A percentile compares a stretch with the other conserved stretches of the same genome.
phyloP scores from a whole-genome alignment of 495 filamentous ascomycete species.

The Copromyces sp. region DNA sequence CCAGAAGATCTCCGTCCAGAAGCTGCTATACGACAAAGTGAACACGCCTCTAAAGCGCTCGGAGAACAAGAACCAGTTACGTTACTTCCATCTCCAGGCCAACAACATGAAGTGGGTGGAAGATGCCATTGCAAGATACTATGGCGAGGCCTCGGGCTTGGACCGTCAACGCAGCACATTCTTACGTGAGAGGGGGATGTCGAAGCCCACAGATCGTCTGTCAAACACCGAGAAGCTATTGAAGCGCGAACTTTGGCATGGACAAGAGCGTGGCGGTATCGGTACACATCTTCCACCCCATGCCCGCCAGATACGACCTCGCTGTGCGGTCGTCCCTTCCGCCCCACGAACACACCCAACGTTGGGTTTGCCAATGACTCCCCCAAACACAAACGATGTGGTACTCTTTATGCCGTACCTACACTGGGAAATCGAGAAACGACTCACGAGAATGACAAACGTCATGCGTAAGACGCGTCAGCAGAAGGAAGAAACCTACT shows the following conservation, averaged over 20 bases:
- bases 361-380: background rate
- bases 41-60: conserved; percentile 12
- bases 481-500: conserved; percentile 8
- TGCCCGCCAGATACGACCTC: conserved; percentile 17
- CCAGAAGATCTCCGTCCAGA: conserved; percentile 20
- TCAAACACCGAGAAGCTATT: conserved; percentile 18
- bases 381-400: background rate
- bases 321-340: conserved; percentile 16
- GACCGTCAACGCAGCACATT: conserved; percentile 8
- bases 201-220: background rate
- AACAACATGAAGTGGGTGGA: conserved; percentile 25
- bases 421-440: conserved; percentile 21
- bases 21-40: conserved; percentile 12
- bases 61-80: conserved; percentile 11
- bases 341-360: background rate
- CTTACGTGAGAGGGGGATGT: background rate
- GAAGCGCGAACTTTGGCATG: conserved; percentile 20
- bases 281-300: conserved; percentile 15
- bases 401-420: conserved; percentile 14
- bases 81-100: conserved; percentile 20
- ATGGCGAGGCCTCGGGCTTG: conserved; percentile 6
- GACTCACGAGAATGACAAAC: conserved; percentile 18
- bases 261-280: conserved; percentile 15
- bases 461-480: conserved; percentile 13
- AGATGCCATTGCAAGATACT: conserved; percentile 17